phyloP scores from a whole-genome alignment of 1,284 basidiomycete species.

The Apiotrichum montevideense region DNA sequence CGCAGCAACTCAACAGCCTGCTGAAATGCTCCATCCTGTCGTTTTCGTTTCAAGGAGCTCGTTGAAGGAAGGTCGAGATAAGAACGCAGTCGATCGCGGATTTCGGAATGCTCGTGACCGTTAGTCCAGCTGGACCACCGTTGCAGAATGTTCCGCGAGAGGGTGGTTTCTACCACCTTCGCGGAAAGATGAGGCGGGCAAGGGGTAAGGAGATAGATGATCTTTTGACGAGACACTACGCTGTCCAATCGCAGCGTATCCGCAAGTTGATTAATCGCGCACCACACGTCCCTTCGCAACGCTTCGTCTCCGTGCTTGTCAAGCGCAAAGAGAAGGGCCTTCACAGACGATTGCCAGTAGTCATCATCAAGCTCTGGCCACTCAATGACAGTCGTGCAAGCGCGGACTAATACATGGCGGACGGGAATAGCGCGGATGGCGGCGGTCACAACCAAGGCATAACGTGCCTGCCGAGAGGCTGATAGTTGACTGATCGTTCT shows the following conservation, averaged over 20 bases:
- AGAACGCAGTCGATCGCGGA: constrained; percentile 4
- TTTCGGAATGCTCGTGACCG: neutral
- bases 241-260: constrained; percentile 1
- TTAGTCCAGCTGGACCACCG: constrained; percentile 3
- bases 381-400: constrained; percentile 10
- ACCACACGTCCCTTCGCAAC: constrained; percentile 24
- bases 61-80: constrained; percentile 5
- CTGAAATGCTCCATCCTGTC: constrained; percentile 1
- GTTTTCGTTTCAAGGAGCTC: constrained; percentile 14
- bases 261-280: constrained; percentile 7
- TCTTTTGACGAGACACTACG: neutral
- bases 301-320: constrained; percentile 6
- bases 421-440: neutral
- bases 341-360: constrained; percentile 7
- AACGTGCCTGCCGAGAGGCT: constrained; percentile 11
- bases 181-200: neutral
- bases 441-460: constrained; percentile 5
- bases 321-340: constrained; percentile 7
- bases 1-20: constrained; percentile 1
- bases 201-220: constrained; percentile 6
- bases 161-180: neutral
- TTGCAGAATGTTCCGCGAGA: neutral
- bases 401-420: constrained; percentile 12
- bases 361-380: constrained; percentile 7
- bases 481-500: neutral